These are phyloP conservation scores for Trichosporon sp. DNA, from an alignment of 1,284 basidiomycete genomes.

Conservation along the genomic window DNA sequence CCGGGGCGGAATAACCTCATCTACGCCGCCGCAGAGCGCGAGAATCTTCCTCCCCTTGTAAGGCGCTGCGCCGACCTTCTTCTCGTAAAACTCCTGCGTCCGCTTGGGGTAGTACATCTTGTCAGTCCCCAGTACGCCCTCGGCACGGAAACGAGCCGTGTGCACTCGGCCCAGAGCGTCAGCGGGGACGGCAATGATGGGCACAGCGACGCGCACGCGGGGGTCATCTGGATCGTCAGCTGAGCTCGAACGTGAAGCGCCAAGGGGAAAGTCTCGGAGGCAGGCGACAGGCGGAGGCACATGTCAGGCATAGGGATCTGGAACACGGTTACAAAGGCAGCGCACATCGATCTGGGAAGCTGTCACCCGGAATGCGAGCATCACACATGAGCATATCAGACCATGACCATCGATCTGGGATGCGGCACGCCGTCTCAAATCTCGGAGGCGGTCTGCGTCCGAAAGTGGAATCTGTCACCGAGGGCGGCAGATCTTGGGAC, in stretches of 20 bases:
- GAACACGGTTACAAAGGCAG: not conserved
- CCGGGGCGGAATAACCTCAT: slow-evolving; percentile 36
- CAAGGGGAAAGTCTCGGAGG: not conserved
- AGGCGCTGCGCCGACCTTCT: not conserved
- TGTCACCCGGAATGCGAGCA: not conserved
- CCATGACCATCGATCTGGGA: not conserved
- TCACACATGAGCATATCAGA: not conserved
- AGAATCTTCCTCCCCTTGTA: slow-evolving; percentile 66
- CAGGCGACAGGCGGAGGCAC: not conserved
- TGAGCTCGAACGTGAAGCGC: no score
- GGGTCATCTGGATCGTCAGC: slow-evolving; percentile 6
- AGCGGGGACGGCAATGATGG: slow-evolving; percentile 15
- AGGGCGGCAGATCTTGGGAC: no score
- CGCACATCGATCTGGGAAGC: not conserved
- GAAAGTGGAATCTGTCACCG: no score
- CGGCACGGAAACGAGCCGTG: slow-evolving; percentile 7
- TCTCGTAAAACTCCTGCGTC: slow-evolving; percentile 8
- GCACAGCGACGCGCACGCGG: slow-evolving; percentile 11
- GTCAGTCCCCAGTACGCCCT: slow-evolving; percentile 4
- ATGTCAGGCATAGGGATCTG: no score
- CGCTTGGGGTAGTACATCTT: slow-evolving; percentile 8
- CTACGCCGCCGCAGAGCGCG: slow-evolving; percentile 56
- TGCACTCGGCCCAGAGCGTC: slow-evolving; percentile 10
- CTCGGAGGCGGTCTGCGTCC: not conserved
- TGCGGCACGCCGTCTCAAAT: not conserved